Percentiles rank a stretch among this genome's conserved stretches.
Evolutionary conservation across 2,329 filamentous ascomycete genomes (phyloP).

Genomic region (Xylariaceae sp.): DNA sequence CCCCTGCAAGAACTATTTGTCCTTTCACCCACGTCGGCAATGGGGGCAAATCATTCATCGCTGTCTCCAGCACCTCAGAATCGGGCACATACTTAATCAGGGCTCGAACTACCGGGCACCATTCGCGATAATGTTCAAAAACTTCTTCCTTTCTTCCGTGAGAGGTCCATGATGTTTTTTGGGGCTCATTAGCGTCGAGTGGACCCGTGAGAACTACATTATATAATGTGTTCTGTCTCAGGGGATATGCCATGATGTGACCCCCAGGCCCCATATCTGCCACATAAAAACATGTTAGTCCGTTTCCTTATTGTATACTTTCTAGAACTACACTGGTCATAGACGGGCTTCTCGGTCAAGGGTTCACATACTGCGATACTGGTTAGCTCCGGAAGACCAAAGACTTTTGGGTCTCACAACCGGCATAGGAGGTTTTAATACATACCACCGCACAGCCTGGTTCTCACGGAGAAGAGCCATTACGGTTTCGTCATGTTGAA

Average conservation of each 20-base stretch:
- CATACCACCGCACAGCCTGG: constrained; percentile 59
- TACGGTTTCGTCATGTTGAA: constrained; percentile 56
- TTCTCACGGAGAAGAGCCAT: constrained; percentile 61
- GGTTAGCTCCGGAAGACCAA: too few relatives aligned
- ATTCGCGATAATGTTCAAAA: constrained; percentile 56
- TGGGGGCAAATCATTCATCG: constrained; percentile 65
- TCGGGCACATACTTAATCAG: constrained; percentile 13
- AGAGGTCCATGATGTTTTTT: constrained; percentile 66
- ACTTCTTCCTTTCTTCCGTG: constrained; percentile 65
- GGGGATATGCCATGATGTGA: constrained; percentile 64
- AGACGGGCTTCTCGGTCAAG: too few relatives aligned
- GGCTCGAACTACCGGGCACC: constrained; percentile 18
- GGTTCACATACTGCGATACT: too few relatives aligned
- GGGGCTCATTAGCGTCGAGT: constrained; percentile 56
- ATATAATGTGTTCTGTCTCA: constrained; percentile 68
- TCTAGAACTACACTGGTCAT: too few relatives aligned
- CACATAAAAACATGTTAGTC: not conserved
- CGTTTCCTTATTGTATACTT: not conserved
- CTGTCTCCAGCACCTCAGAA: constrained; percentile 68
- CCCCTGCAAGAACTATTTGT: constrained; percentile 26
- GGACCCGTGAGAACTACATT: constrained; percentile 69
- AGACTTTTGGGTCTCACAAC: too few relatives aligned
- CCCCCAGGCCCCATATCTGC: constrained; percentile 14
- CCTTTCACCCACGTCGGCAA: constrained; percentile 63
- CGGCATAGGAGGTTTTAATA: not conserved